Conservation (phyloP, 2,329 filamentous ascomycete species). For the Cladosporium sp. region DNA sequence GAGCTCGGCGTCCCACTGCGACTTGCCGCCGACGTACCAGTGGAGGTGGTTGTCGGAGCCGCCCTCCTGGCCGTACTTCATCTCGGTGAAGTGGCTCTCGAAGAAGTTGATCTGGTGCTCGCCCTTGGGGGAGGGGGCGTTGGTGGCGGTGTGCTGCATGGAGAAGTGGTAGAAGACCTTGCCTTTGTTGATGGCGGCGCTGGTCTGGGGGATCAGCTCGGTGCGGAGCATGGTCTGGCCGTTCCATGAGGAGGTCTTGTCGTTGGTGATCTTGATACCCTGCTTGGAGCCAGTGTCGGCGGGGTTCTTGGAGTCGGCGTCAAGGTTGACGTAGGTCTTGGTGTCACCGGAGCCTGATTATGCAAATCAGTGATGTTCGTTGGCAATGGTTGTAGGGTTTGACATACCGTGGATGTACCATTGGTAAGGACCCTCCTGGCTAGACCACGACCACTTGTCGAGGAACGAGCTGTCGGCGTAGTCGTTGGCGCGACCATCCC, state of each 20-base stretch:
- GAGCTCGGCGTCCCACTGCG: slow-evolving; percentile 65
- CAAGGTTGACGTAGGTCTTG: slow-evolving; percentile 64
- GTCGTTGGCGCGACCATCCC: slow-evolving; percentile 69
- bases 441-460: slow-evolving; percentile 60
- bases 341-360: slow-evolving; percentile 49
- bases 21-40: slow-evolving; percentile 64
- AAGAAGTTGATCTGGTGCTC: slow-evolving; percentile 69
- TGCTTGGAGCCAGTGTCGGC: slow-evolving; percentile 62
- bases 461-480: slow-evolving; percentile 57
- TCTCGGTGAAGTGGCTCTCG: slow-evolving; percentile 73
- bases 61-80: slow-evolving; percentile 64
- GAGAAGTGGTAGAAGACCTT: slow-evolving; percentile 74
- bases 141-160: slow-evolving; percentile 60
- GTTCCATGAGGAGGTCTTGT: slow-evolving; percentile 68
- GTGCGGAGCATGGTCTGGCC: slow-evolving; percentile 72
- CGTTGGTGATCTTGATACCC: slow-evolving; percentile 70
- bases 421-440: slow-evolving; percentile 69
- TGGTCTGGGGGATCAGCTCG: slow-evolving; percentile 72
- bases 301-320: slow-evolving; percentile 64
- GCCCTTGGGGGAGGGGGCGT: slow-evolving; percentile 61
- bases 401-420: slow-evolving; percentile 70
- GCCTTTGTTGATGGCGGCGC: slow-evolving; percentile 64
- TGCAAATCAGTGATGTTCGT: background rate
- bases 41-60: slow-evolving; percentile 59
- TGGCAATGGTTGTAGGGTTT: too few species aligned